These are phyloP conservation scores for Daldinia sp. DNA, from an alignment of 2,329 filamentous ascomycete species.

Conservation along the genomic window DNA sequence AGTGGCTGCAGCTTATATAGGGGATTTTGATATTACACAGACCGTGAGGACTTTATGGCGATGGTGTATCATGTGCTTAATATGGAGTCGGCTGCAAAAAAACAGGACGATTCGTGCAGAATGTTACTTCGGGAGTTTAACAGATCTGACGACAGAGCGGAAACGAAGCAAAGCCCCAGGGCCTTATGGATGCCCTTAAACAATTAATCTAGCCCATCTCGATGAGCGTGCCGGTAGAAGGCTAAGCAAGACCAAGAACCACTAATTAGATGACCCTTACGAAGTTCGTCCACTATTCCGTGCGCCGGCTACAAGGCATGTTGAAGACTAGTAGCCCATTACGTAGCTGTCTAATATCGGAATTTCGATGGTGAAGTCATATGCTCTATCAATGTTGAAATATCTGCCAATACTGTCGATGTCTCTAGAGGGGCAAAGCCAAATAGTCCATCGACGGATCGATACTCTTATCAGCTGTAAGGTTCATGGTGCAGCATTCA, in stretches of 20 bases:
- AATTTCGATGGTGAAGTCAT: conserved; percentile 43
- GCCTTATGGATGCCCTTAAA: conserved; percentile 18
- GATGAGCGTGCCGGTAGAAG: conserved; percentile 45
- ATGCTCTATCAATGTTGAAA: background rate
- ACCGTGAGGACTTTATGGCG: conserved; percentile 44
- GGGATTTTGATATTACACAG: conserved; percentile 26
- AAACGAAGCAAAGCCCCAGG: background rate
- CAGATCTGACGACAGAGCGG: background rate
- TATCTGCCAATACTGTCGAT: background rate
- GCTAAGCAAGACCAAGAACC: conserved; percentile 49
- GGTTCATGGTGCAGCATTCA: conserved; percentile 28
- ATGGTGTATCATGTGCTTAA: conserved; percentile 38
- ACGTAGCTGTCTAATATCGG: conserved; percentile 40
- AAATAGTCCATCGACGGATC: conserved; percentile 39
- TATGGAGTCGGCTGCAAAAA: too few relatives aligned
- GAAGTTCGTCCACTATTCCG: conserved; percentile 43
- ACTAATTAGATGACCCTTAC: conserved; percentile 50
- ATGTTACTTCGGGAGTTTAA: conserved; percentile 30
- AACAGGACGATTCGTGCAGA: too few relatives aligned
- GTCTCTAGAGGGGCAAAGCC: background rate
- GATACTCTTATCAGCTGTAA: conserved; percentile 37
- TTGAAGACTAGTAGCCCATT: conserved; percentile 23
- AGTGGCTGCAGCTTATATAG: background rate
- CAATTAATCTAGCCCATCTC: conserved; percentile 41
- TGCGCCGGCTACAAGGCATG: conserved; percentile 19